Conservation (phyloP, 2,329 filamentous ascomycete genomes). For the Ophiostoma fasciatum region DNA sequence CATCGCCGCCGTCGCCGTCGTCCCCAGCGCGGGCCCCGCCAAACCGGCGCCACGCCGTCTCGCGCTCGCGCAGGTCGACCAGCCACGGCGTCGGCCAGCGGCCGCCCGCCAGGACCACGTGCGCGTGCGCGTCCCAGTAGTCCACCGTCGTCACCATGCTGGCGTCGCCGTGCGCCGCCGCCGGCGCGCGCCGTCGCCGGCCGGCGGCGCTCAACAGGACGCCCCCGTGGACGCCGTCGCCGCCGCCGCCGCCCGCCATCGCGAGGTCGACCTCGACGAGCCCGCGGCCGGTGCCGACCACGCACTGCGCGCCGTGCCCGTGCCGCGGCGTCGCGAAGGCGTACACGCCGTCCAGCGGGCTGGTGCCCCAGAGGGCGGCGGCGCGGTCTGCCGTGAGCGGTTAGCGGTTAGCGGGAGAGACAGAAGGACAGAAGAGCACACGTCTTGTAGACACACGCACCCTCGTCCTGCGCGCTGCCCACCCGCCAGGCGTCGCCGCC, state of each 20-base stretch:
- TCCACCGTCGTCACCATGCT: constrained; percentile 6
- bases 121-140: constrained; percentile 17
- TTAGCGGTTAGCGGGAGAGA: too few species aligned
- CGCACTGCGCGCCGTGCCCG: constrained; percentile 25
- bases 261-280: constrained; percentile 18
- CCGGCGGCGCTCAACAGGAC: background rate
- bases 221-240: too few species aligned
- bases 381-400: too few species aligned
- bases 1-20: background rate
- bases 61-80: constrained; percentile 27
- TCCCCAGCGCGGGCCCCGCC: too few species aligned
- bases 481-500: background rate
- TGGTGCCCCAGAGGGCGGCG: background rate
- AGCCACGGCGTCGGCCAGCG: constrained; percentile 28
- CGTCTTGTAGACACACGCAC: too few species aligned
- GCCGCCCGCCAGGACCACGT: constrained; percentile 35
- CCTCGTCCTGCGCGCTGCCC: too few species aligned
- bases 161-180: background rate
- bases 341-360: constrained; percentile 16
- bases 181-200: background rate
- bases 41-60: background rate
- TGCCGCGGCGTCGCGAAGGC: constrained; percentile 27
- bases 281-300: constrained; percentile 34
- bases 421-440: too few species aligned
- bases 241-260: background rate